Conservation (phyloP, 2,329 filamentous ascomycete species). For the Penicillium nordicum region DNA sequence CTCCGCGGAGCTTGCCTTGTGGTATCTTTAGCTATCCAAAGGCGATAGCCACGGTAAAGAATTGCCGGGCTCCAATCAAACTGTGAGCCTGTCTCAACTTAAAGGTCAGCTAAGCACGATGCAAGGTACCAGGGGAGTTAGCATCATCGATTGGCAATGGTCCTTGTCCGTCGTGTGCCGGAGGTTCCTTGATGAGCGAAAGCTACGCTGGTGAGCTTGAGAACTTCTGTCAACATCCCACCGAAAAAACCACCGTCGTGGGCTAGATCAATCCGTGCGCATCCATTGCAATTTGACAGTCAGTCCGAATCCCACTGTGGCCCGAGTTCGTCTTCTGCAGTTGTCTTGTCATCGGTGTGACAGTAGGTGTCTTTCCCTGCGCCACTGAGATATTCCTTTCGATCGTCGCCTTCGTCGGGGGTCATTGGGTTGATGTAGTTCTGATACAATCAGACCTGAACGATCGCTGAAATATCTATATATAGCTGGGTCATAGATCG, state of each 20-base stretch:
- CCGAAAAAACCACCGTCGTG: too few species aligned
- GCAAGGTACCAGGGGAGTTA: neutral
- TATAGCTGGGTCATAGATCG: neutral
- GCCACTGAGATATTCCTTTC: neutral
- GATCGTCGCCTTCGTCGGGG: neutral
- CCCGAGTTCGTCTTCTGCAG: rapidly evolving
- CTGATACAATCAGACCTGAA: neutral
- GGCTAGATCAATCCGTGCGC: neutral
- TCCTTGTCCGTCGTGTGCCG: slow-evolving; percentile 1
- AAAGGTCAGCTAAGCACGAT: neutral
- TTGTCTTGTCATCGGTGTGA: neutral
- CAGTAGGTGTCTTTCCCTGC: neutral
- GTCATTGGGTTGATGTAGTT: too few species aligned
- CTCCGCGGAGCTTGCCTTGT: neutral
- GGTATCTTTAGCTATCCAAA: neutral
- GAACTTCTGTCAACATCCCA: neutral
- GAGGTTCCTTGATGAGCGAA: neutral
- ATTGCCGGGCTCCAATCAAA: neutral
- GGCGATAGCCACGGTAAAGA: neutral
- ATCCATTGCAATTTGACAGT: neutral
- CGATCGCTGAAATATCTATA: neutral
- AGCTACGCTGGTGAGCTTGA: neutral
- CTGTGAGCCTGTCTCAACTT: neutral
- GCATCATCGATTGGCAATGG: slow-evolving; percentile 2
- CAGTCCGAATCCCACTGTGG: too few species aligned